Evolutionary conservation across 495 filamentous ascomycete species (phyloP), one percentile per base, ranked within the genome.

Genomic region (Penicillium lividum): DNA sequence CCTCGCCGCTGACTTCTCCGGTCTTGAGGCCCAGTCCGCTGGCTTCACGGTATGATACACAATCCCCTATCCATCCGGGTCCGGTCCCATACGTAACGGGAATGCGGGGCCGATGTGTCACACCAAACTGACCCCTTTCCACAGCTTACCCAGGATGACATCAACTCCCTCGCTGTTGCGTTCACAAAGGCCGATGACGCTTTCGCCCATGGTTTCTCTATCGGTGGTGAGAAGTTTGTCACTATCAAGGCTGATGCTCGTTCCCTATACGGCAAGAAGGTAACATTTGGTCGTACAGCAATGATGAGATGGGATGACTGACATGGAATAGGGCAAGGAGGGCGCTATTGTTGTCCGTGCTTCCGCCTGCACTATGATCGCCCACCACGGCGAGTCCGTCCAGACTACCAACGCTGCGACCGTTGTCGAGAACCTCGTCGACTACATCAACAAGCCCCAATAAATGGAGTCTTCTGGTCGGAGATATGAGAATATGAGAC

Each of bases 221-320:
- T 97, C 63, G 85, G 68, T 16, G 88, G 87, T 48, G 84, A 86
- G 74, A 81, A 82, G 69, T 96, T 88, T 73, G 77, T 97, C 62
- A 77, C 82, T 62, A 79, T 90, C 73, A 86, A 84, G 59, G 82
- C 86, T 46, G 87, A 91, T 54, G 91, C 89, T 9, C 77, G 86
- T 73, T 89, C 85, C 77, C 70, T 97, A 59, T 95, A 96, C 74
- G 89, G 82, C 59, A 90, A 91, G 81, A 84, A 92, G 84, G 93
- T 97, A 79, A 22, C 22, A 22, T 2, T 22, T 2, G 22, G 22
- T 22, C 22, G 22, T 22, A 1, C 22, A 22, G 22, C 22, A 22
- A 1, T 22, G 22, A 2, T 22, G 22, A 22, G 29, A 54, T 54
- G 3, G 27, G n/a, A n/a, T 50, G 16, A 49, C n/a, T 54, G 31